Base-by-base conservation (phyloP, 2,329 filamentous ascomycete genomes). In the Aureobasidium leucospermi region DNA sequence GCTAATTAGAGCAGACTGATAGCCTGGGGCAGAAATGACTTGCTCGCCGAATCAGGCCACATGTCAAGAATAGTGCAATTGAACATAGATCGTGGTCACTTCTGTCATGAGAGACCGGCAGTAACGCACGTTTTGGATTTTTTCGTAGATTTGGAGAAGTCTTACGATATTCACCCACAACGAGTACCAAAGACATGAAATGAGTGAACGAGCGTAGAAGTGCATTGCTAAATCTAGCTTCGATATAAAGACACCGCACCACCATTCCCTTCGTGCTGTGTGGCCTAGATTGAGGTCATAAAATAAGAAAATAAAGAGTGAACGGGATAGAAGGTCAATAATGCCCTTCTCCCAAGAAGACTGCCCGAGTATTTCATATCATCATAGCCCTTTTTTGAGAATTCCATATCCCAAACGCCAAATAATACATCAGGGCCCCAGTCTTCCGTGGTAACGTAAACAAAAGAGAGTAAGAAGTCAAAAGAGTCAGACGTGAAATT, bases 381-480 rank as follows among this genome's bases (percentile, higher is more conserved):
- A 48, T 58, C 42, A 34, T 58, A 47, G 55, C 55, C 42, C 39
- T 31, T 39, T 58, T 58, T 58, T 39, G 42, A 16, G 58, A 53
- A 46, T 29, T 61, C 38, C 51, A 39, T 61, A 43, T 59, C 41
- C 46, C 55, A 42, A 46, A 59, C 58, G 48, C 58, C 58, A 39
- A 23, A 39, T 53, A 56, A 61, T 62, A 53, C 52, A 42, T 32
- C 46, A 48, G 38, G 46, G 57, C 9, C 29, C 57, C 41, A 52
- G 58, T 59, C 58, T 59, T 45, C 58, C 49, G 31, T 57, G 51
- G 47, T 58, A 51, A 57, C 48, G 48, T 49, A n/a, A 48, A 51
- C 42, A 57, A 53, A 63, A 59, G 49, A 43, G 51, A 59, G 41
- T 58, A 58, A 53, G 52, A 58, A 60, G 51, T 52, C 34, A 43